Conservation (phyloP, 768 basidiomycete species). For the Agaricus blazei region DNA sequence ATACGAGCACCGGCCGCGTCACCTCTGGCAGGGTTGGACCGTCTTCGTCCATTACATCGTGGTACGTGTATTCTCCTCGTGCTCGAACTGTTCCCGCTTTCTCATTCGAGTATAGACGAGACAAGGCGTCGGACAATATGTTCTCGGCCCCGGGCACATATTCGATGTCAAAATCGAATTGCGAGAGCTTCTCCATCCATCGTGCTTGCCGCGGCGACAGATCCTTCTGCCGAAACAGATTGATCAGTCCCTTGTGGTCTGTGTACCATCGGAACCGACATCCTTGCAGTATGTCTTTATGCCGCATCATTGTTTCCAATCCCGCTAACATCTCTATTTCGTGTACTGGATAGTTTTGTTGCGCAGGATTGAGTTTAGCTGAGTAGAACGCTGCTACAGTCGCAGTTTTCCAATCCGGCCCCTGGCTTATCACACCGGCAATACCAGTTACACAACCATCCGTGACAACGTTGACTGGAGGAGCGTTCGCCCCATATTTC, state of each 20-base stretch:
- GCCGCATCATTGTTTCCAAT: conserved; percentile 26
- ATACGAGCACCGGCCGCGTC: conserved; percentile 9
- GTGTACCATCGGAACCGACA: conserved; percentile 22
- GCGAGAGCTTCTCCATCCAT: conserved; percentile 27
- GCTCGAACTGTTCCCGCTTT: conserved; percentile 13
- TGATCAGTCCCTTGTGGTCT: conserved; percentile 22
- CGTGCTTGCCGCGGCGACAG: conserved; percentile 28
- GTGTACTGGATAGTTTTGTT: conserved; percentile 35
- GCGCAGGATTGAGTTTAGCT: conserved; percentile 27
- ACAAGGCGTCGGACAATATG: conserved; percentile 25
- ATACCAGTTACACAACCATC: conserved; percentile 27
- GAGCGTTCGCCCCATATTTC: conserved; percentile 13
- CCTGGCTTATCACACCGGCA: conserved; percentile 22
- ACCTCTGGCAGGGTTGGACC: background rate
- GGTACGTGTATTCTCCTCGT: conserved; percentile 15
- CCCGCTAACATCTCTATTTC: conserved; percentile 33
- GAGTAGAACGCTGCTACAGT: conserved; percentile 28
- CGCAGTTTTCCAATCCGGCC: conserved; percentile 17
- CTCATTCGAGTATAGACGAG: conserved; percentile 19
- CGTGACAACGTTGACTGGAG: conserved; percentile 22
- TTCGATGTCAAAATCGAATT: conserved; percentile 16
- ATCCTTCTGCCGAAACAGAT: conserved; percentile 25
- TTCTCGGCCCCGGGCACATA: conserved; percentile 24
- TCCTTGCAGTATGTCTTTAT: conserved; percentile 25
- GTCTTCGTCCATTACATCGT: conserved; percentile 16